Conservation (phyloP, 139 green algal genomes). For the Trebouxia sp. region DNA sequence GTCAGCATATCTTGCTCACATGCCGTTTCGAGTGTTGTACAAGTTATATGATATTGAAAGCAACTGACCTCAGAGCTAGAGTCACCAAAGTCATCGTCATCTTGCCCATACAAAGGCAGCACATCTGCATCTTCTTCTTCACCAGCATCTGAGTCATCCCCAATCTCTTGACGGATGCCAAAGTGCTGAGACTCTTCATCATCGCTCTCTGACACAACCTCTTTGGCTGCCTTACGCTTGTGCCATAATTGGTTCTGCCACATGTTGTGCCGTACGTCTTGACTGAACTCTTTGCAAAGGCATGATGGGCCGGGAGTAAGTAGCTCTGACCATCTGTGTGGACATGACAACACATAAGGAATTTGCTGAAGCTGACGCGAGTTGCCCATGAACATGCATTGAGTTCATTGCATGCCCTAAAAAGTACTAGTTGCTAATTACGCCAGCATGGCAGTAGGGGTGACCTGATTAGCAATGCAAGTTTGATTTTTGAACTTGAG, state of each 20-base stretch:
- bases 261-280: neutral
- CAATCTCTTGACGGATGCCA: neutral
- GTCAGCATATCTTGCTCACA: neutral
- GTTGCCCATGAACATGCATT: too few species aligned
- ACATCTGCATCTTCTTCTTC: neutral
- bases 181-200: conserved; percentile 8
- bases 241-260: neutral
- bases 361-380: too few species aligned
- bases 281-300: neutral
- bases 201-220: neutral
- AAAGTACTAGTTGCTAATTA: too few species aligned
- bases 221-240: neutral
- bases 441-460: too few species aligned
- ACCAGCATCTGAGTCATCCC: neutral
- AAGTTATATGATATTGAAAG: neutral
- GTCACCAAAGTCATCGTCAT: neutral
- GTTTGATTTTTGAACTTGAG: too few species aligned
- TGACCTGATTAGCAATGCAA: too few species aligned
- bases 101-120: neutral
- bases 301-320: neutral
- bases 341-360: too few species aligned
- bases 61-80: neutral
- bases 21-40: too few species aligned
- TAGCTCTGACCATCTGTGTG: conserved; percentile 3
- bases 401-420: too few species aligned